A percentile compares a stretch with the other conserved stretches of the same genome.
phyloP scores from a whole-genome alignment of 371 early-diverging fungal species.

The Lichtheimia ramosa region DNA sequence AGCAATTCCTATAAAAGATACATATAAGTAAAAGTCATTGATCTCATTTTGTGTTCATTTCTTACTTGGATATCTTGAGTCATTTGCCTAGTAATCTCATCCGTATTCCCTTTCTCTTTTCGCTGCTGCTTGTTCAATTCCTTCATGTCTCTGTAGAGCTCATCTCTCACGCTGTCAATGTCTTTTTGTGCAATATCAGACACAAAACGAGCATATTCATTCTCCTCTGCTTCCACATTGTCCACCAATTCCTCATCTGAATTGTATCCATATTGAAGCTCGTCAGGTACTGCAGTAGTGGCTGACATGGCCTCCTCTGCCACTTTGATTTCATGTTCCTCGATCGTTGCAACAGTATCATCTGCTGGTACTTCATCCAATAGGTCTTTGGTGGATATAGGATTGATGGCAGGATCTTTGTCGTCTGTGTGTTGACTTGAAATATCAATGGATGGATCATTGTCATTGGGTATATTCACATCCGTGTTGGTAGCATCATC shows the following conservation, averaged over 20 bases:
- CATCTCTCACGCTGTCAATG: slow-evolving; percentile 40
- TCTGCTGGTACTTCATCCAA: background rate
- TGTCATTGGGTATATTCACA: no score
- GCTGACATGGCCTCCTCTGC: no score
- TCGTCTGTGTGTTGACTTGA: no score
- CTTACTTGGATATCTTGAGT: slow-evolving; percentile 63
- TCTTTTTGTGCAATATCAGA: slow-evolving; percentile 50
- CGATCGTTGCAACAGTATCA: background rate
- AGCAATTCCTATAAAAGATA: slow-evolving; percentile 57
- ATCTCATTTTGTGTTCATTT: background rate
- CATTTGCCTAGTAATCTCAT: slow-evolving; percentile 71
- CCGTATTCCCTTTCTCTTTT: slow-evolving; percentile 65
- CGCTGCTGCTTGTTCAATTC: slow-evolving; percentile 53
- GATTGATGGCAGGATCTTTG: no score
- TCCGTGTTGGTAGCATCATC: background rate
- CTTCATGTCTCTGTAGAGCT: slow-evolving; percentile 61
- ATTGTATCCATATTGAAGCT: slow-evolving; percentile 30
- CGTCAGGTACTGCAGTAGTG: background rate
- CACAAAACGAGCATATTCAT: slow-evolving; percentile 57
- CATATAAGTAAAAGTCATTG: no score
- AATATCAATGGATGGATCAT: no score
- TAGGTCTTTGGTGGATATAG: no score
- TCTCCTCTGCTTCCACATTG: slow-evolving; percentile 44
- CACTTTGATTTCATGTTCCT: slow-evolving; percentile 1
- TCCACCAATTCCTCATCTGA: slow-evolving; percentile 42